Base-by-base conservation (phyloP, 2,329 filamentous ascomycete species). In the Trichoderma sp. region DNA sequence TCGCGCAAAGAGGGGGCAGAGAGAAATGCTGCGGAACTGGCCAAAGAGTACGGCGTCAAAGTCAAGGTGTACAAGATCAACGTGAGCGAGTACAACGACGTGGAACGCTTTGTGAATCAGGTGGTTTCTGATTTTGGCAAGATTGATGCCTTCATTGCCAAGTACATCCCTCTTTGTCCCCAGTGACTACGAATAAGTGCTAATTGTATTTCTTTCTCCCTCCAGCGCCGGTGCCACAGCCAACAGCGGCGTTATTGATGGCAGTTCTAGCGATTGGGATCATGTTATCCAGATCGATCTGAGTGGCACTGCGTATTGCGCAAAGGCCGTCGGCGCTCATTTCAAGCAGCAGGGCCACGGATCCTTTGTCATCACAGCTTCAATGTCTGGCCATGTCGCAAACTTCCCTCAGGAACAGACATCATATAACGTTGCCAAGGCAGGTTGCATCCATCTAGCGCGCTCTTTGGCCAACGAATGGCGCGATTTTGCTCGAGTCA, bases 111-210 rank as follows among this genome's bases (percentile, higher is more conserved):
- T 71, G 80, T 89, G 67, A 80, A 81, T 67, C 87, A 93, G 37
- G 88, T 93, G 71, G 84, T 90, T 76, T 81, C 82, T 72, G 91
- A 94, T 75, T 94, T 93, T 76, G 89, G 89, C 73, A 87, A 88
- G 58, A 87, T 93, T 68, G 90, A 93, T 71, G 86, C 89, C 70
- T 92, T 93, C 73, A 86, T 93, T 64, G 90, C 91, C 73, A 93
- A 93, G 78, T 89, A 85, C 48, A 90, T 87, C 39, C 85, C 88
- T 61, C 84, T 86, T 1, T 86, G 82, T 7, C 13, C 19, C 13
- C 25, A 29, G 15, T 17, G 29, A 32, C 34, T 19, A 10, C 6
- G 19, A 37, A n/a, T 22, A 13, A 29, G 27, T 60, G 39, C 58
- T 48, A 5, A 61, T n/a, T n/a, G n/a, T 54, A 15, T 54, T 13